A percentile compares a stretch with the other conserved stretches of the same genome.
These are phyloP conservation scores for Microbotryum silenes-acaulis DNA, from an alignment of 1,284 basidiomycete genomes.

Conservation along the genomic window DNA sequence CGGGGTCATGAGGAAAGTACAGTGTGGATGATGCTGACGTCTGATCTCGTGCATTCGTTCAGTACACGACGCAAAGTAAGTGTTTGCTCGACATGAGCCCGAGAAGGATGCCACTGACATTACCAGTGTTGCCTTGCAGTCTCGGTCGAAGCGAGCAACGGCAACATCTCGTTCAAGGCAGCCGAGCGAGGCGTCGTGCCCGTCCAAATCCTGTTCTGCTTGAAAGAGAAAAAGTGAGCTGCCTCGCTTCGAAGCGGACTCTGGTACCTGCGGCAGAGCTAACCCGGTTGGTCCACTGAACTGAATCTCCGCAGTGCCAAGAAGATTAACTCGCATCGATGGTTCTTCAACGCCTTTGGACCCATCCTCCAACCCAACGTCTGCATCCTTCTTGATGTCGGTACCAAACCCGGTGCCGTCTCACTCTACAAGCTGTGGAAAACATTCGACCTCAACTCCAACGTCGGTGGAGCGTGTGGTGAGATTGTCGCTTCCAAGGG, in stretches of 20 bases:
- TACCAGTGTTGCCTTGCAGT: slow-evolving; percentile 46
- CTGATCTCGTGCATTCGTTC: too few relatives aligned
- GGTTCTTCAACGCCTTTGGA: slow-evolving; percentile 87
- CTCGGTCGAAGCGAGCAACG: slow-evolving; percentile 55
- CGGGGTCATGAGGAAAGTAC: slow-evolving; percentile 44
- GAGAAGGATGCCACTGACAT: too few relatives aligned
- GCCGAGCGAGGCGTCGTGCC: slow-evolving; percentile 72
- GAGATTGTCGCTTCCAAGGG: slow-evolving; percentile 91
- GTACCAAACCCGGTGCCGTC: slow-evolving; percentile 74
- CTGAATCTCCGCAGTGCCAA: slow-evolving; percentile 33
- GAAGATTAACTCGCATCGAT: slow-evolving; percentile 81
- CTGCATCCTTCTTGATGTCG: slow-evolving; percentile 85
- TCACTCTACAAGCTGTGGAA: slow-evolving; percentile 93
- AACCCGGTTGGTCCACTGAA: too few relatives aligned
- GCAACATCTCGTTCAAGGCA: slow-evolving; percentile 68
- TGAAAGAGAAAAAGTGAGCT: slow-evolving; percentile 21
- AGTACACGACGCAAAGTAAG: slow-evolving; percentile 66
- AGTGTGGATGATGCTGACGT: background rate
- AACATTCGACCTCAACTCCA: slow-evolving; percentile 88
- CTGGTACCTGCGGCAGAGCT: too few relatives aligned
- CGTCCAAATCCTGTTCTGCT: slow-evolving; percentile 79
- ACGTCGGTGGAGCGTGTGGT: slow-evolving; percentile 86
- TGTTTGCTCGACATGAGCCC: slow-evolving; percentile 11
- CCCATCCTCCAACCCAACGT: slow-evolving; percentile 63
- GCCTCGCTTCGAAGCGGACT: background rate